Evolutionary conservation across 2,329 filamentous ascomycete species (phyloP), one percentile per base, ranked within the genome.

Genomic region (Colletotrichum plurivorum): DNA sequence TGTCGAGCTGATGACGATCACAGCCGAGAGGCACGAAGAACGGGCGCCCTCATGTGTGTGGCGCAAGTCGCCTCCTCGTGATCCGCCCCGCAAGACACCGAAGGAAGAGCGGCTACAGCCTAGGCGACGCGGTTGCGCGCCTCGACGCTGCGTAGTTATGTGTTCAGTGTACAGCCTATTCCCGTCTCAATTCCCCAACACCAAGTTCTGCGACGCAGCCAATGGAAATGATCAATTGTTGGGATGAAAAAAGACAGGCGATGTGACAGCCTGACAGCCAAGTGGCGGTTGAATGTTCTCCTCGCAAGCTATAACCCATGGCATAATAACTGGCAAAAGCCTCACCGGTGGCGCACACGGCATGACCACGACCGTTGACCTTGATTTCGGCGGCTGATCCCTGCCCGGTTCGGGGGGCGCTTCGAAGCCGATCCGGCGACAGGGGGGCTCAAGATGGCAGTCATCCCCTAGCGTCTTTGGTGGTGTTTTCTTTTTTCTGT

Each of bases 1-100:
- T 68, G 67, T 54, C 63, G 46, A 70, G 67, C 67, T 70, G 67
- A 70, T 22, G 52, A 52, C 13, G 39, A 69, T 56, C 46, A 4
- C 39, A 45, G 27, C 18, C 46, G 54, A 18, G 41, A 54, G 49
- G 39, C 54, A 48, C 16, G 16, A 15, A 45, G 22, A 36, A 41
- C 16, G 41, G 15, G 12, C 10, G 20, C 27, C 12, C 10, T 22
- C 4, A 9, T 8, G 39, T 16, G 12, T n/a, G 45, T 6, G 36
- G 41, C 25, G 49, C 7, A 16, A 22, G 39, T 22, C 51, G n/a
- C n/a, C 12, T 6, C 25, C 39, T 36, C 31, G 31, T 36, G 31
- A 27, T 22, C n/a, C 7, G 8, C 31, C 31, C 10, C 8, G 31
- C 31, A 10, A 36, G 8, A 12, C 31, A 10, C 31, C 7, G 10